A percentile compares a stretch with the other conserved stretches of the same genome.
These are phyloP conservation scores for Triangularia setosa DNA, from an alignment of 2,329 filamentous ascomycete genomes.

Conservation along the genomic window DNA sequence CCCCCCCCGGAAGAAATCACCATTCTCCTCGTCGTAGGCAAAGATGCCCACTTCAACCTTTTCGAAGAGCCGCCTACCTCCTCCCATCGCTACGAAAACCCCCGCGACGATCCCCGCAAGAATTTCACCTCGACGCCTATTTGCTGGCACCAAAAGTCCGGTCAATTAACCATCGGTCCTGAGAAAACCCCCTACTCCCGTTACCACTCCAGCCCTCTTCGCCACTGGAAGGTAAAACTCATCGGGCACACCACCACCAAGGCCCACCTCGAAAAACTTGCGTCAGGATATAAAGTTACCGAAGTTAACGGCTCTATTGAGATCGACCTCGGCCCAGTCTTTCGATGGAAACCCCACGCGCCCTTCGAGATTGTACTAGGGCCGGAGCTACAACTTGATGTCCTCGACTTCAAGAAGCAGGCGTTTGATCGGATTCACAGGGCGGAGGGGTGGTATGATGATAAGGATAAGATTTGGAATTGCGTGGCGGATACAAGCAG, in stretches of 20 bases:
- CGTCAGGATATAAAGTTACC: conserved; percentile 11
- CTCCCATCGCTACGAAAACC: background rate
- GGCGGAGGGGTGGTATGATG: conserved; percentile 22
- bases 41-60: conserved; percentile 46
- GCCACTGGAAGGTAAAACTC: conserved; percentile 25
- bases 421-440: conserved; percentile 25
- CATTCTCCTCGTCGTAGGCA: conserved; percentile 45
- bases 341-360: conserved; percentile 9
- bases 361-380: conserved; percentile 20
- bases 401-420: conserved; percentile 20
- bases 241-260: conserved; percentile 20
- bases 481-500: conserved; percentile 8
- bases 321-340: conserved; percentile 15
- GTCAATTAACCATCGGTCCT: conserved; percentile 22
- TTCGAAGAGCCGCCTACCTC: conserved; percentile 40
- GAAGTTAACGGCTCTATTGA: conserved; percentile 12
- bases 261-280: background rate
- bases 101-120: conserved; percentile 9
- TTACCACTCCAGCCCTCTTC: conserved; percentile 12
- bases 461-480: conserved; percentile 24
- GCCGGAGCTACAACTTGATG: conserved; percentile 22
- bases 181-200: conserved; percentile 5
- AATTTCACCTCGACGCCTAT: conserved; percentile 23
- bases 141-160: conserved; percentile 20
- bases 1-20: conserved; percentile 45